These are phyloP conservation scores for Pseudopediastrum boryanum DNA, from an alignment of 139 green algal genomes.

Conservation along the genomic window DNA sequence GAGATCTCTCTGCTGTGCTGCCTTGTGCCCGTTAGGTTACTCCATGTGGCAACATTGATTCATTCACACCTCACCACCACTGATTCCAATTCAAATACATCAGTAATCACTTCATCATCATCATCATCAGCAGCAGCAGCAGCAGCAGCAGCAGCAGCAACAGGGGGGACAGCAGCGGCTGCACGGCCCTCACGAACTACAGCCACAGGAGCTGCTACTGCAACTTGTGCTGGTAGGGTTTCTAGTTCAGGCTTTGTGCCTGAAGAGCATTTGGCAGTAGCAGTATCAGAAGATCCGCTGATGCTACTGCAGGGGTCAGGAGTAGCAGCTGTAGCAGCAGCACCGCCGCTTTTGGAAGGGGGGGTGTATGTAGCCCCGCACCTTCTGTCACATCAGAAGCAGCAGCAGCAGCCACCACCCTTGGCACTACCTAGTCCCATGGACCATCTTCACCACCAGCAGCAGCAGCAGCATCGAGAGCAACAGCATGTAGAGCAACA, in stretches of 20 bases:
- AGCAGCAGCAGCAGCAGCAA: not conserved
- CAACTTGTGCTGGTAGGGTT: not conserved
- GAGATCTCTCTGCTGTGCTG: not conserved
- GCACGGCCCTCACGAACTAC: too few relatives aligned
- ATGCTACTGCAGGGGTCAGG: not conserved
- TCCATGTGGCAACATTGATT: not conserved
- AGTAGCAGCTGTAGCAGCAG: not conserved
- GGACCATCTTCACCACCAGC: not conserved
- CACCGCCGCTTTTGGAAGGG: not conserved
- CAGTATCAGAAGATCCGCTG: not conserved
- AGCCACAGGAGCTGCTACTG: not conserved
- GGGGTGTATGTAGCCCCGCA: not conserved
- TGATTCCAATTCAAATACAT: not conserved
- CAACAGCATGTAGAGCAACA: not conserved
- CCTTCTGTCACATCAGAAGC: constrained; percentile 1
- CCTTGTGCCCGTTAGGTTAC: not conserved
- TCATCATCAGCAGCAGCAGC: constrained; percentile 9
- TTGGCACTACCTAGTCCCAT: not conserved
- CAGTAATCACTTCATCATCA: not conserved
- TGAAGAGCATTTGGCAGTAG: not conserved
- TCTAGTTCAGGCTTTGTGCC: not conserved
- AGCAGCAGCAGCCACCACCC: not conserved
- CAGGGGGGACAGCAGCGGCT: not conserved
- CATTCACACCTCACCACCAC: not conserved
- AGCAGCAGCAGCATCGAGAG: constrained; percentile 4